Conservation (phyloP, 1,284 basidiomycete species). For the Sanguinoderma infundibulare region DNA sequence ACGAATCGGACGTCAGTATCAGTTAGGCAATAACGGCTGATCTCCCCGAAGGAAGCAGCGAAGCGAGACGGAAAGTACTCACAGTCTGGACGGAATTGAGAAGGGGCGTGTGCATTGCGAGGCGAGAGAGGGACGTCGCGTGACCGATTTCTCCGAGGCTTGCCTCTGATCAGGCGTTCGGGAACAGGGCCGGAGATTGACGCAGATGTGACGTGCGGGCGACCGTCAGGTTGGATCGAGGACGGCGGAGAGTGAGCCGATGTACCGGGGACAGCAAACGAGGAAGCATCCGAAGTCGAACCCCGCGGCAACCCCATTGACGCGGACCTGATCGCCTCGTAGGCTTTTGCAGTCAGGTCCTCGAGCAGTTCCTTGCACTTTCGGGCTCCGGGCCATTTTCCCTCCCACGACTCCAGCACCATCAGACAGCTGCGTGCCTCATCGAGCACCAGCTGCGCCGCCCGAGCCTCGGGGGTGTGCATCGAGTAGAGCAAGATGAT, state of each 20-base stretch:
- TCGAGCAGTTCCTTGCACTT: constrained; percentile 82
- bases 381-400: constrained; percentile 85
- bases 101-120: constrained; percentile 61
- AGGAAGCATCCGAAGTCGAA: constrained; percentile 22
- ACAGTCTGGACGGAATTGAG: constrained; percentile 71
- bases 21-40: constrained; percentile 26
- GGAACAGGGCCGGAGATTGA: constrained; percentile 37
- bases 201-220: constrained; percentile 24
- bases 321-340: constrained; percentile 58
- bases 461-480: constrained; percentile 74
- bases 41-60: constrained; percentile 26
- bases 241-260: constrained; percentile 27
- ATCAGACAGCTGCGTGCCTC: constrained; percentile 78
- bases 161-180: constrained; percentile 53
- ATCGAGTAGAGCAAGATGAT: constrained; percentile 88
- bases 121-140: constrained; percentile 64
- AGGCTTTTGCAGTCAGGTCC: constrained; percentile 71
- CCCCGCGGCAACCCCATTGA: constrained; percentile 24
- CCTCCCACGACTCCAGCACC: constrained; percentile 82
- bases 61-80: constrained; percentile 37
- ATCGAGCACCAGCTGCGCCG: constrained; percentile 76
- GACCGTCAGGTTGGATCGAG: constrained; percentile 21
- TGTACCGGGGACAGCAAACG: constrained; percentile 23
- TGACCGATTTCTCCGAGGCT: constrained; percentile 57
- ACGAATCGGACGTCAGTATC: constrained; percentile 18